Base-by-base conservation (phyloP, 495 filamentous ascomycete species). In the Xylaria acuta region DNA sequence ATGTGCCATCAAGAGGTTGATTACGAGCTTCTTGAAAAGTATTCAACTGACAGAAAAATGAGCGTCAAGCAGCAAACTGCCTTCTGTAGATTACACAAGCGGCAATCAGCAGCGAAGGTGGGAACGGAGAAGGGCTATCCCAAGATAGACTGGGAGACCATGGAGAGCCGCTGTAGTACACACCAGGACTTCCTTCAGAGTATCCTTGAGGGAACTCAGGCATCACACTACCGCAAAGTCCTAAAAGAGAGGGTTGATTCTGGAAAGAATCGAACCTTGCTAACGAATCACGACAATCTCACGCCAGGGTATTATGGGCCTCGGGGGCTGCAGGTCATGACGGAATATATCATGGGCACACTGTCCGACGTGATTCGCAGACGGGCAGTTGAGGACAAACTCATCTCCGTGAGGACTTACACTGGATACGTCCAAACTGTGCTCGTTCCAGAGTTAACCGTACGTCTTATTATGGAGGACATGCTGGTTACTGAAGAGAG, bases 241-340 rank as follows among this genome's bases (percentile, higher is more conserved):
- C 84, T 95, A 45, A 85, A 86, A 22, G 81, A 86, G n/a, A 87
- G 78, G 3, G 79, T 94, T 60, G 86, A 88, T 47, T 79, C 82
- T 3, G 90, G 92, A 7, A 84, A 88, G 73, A 89, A 90, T 70
- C 88, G 88, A 69, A 90, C 88, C 25, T 80, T 91, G 59, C 80
- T 87, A 45, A 85, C 89, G 72, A 88, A 83, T 5, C 81, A 86
- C n/a, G 80, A 80, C 43, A 85, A 83, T 64, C 76, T 87, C 25
- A 87, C 84, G 22, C 81, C 87, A 36, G 96, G 96, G 0, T 99
- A 98, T 78, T 99, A 98, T 79, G 96, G 96, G 1, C 87, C 91
- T 1, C 86, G 92, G 65, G 96, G 96, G 0, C 84, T 92, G 25
- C 85, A 86, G 30, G 87, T 87, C 66, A 87, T 88, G 81, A 84